Evolutionary conservation across 768 basidiomycete species (phyloP), one percentile per base, ranked within the genome.

Genomic region (Amanita jacksonii): DNA sequence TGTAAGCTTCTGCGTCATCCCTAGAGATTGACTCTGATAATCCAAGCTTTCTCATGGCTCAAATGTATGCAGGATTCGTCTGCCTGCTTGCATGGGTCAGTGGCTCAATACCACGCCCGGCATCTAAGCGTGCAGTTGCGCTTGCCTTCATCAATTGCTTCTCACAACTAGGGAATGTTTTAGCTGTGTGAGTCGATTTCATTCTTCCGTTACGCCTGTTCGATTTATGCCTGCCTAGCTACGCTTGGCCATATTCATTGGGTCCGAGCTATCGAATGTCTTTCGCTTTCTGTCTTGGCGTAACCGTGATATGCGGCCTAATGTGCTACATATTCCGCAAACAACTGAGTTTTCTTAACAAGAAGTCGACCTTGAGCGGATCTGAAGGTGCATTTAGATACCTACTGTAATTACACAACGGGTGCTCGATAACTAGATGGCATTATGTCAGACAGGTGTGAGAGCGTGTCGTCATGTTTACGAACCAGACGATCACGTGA

Each of bases 61-160:
- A 81, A 52, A 76, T 77, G 0, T 85, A 84, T 52, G 68, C 80
- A 0, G 85, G 75, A 4, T 85, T 82, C 60, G 74, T 88, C 49
- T 70, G 73, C 43, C 79, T 84, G 45, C 56, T 72, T 35, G 68
- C 73, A 1, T 77, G 74, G 74, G 64, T 68, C 8, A 72, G 69
- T 46, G 66, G 67, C 22, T 66, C 71, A n/a, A 64, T 75, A 13
- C 57, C 68, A 5, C 57, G 77, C n/a, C 80, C 90, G 19, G 72
- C 87, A 4, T 77, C 81, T n/a, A 93, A 92, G 62, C 79, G 90
- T 4, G 85, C 90, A 2, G 82, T 91, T n/a, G 82, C 82, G 9
- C 68, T 94, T 38, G 90, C 88, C 1, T 62, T 86, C 48, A 76
- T 91, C 54, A 90, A 92, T 59, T 76, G 81, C 32, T 77, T 88